Conservation (phyloP, 306 rosid genomes). For the Prinsepia uniflora region DNA sequence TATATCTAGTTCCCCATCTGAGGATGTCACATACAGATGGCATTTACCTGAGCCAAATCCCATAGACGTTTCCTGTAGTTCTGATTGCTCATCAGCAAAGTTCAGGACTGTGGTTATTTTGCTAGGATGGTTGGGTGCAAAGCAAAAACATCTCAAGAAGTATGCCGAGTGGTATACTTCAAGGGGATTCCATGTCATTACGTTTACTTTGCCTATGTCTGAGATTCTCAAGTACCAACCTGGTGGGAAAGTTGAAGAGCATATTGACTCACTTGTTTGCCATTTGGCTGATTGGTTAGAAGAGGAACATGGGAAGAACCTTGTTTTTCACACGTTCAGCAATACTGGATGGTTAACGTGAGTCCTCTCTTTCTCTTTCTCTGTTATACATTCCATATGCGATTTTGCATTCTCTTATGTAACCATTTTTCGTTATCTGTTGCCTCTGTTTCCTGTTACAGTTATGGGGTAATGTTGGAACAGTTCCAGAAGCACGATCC, state of each 20-base stretch:
- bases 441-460: constrained; percentile 28
- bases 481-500: constrained; percentile 58
- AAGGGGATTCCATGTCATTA: constrained; percentile 79
- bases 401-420: constrained; percentile 9
- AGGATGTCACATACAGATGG: constrained; percentile 69
- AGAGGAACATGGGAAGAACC: constrained; percentile 78
- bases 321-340: constrained; percentile 92
- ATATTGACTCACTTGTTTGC: constrained; percentile 62
- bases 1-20: constrained; percentile 38
- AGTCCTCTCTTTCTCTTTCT: constrained; percentile 25
- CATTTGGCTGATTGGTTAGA: constrained; percentile 94
- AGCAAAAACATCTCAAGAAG: constrained; percentile 77
- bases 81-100: constrained; percentile 43
- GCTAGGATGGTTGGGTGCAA: constrained; percentile 99
- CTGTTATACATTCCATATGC: neutral
- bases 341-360: constrained; percentile 99
- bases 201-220: constrained; percentile 89
- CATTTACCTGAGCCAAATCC: constrained; percentile 73
- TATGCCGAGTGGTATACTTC: constrained; percentile 97
- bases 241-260: constrained; percentile 84
- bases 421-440: constrained; percentile 20
- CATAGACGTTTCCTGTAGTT: constrained; percentile 36
- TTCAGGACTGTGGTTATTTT: constrained; percentile 87
- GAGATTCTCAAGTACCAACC: constrained; percentile 68
- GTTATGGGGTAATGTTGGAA: constrained; percentile 87